Conservation (phyloP, 2,329 filamentous ascomycete genomes). For the Penicillium sp. region DNA sequence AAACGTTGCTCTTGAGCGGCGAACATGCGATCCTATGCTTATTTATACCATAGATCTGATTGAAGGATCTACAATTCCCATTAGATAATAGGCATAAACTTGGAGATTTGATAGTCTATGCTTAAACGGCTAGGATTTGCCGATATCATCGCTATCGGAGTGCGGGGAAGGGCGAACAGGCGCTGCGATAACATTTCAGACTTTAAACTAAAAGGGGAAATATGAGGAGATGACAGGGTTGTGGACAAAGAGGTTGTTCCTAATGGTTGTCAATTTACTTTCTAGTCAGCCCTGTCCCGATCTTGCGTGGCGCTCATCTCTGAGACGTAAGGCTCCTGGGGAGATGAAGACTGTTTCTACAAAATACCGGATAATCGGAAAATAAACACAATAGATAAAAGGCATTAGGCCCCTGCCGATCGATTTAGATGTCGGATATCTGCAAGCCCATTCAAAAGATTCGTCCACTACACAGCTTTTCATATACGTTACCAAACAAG, state of each 20-base stretch:
- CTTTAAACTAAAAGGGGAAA: constrained; percentile 12
- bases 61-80: not conserved
- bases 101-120: not conserved
- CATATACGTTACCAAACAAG: no score
- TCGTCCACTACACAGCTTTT: not conserved
- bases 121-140: not conserved
- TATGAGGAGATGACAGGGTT: constrained; percentile 12
- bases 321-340: not conserved
- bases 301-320: not conserved
- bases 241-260: not conserved
- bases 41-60: constrained; percentile 7
- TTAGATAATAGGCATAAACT: constrained; percentile 8
- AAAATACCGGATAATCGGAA: not conserved
- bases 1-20: not conserved
- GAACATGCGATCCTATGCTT: not conserved
- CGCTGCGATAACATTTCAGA: constrained; percentile 8
- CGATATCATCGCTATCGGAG: constrained; percentile 6
- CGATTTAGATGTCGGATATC: not conserved
- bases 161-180: constrained; percentile 16
- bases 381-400: not conserved
- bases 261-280: not conserved
- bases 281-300: not conserved
- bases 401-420: not conserved
- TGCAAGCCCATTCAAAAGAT: not conserved
- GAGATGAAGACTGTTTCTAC: not conserved